Base-by-base conservation (phyloP, 768 basidiomycete species). In the Fistulinella prunicolor region DNA sequence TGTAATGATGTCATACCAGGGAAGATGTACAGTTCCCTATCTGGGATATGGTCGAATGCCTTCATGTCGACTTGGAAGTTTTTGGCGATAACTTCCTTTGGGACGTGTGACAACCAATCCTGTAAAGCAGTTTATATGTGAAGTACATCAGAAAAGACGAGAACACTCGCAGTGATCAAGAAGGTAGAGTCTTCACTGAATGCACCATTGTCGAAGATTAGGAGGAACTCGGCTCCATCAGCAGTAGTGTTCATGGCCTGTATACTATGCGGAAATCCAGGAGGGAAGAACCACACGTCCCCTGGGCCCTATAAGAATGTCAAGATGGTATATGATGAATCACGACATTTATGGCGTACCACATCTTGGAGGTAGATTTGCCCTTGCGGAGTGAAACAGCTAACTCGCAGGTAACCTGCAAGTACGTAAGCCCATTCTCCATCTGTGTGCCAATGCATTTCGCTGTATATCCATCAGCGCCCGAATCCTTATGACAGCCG, bases 41-140 rank as follows among this genome's bases (percentile, higher is more conserved):
- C 63, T 2, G 83, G 81, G 28, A 85, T 77, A 38, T 79, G 70
- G 48, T 82, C 72, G 47, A 82, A 83, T 3, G 74, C 69, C 30
- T 76, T 65, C 4, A 70, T 69, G 40, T 64, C 57, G 6, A 72
- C 59, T 30, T 76, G 74, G 60, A 86, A 85, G 62, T 85, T 86
- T 67, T 84, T 83, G 14, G 81, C 81, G 3, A 85, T 64, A 0
- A 82, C 78, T 38, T 75, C 72, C 52, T 74, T 70, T 9, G 81
- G 80, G 14, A 80, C 71, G 55, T 86, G 85, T 3, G 83, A 72
- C 20, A 85, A 68, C 82, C 85, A 86, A 50, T 86, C 84, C 47
- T 83, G 78, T 16, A 12, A 45, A 16, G 35, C n/a, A 28, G 23
- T 29, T 26, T 9, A 21, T 19, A 24, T 28, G 9, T 43, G 12